phyloP scores from a whole-genome alignment of 1,284 basidiomycete species.

The Apiotrichum veenhuisii region DNA sequence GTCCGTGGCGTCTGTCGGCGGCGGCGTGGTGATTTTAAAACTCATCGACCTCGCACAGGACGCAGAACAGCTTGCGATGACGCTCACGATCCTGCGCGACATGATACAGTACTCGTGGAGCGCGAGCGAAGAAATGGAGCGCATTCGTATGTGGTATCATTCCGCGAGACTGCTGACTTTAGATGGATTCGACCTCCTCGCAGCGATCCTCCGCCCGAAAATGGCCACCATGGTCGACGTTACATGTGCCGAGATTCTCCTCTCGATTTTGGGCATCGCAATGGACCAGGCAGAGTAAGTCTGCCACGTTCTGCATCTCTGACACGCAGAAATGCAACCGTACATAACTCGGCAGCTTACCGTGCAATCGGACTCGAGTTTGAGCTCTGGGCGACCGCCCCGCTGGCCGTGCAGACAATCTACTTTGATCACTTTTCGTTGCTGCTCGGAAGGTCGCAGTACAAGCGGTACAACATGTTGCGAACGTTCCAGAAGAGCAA shows the following conservation, averaged over 20 bases:
- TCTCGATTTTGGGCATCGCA: constrained; percentile 78
- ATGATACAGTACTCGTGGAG: constrained; percentile 80
- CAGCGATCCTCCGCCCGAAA: constrained; percentile 69
- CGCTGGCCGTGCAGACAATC: constrained; percentile 64
- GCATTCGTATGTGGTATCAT: constrained; percentile 58
- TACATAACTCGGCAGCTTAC: constrained; percentile 79
- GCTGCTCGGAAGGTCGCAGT: constrained; percentile 67
- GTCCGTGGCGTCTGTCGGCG: constrained; percentile 77
- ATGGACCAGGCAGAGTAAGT: constrained; percentile 73
- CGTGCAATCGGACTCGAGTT: constrained; percentile 80
- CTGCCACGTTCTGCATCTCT: background rate
- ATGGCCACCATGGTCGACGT: constrained; percentile 67
- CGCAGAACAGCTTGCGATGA: constrained; percentile 65
- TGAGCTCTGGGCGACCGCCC: constrained; percentile 76
- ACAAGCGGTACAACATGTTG: constrained; percentile 67
- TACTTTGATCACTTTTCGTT: constrained; percentile 73
- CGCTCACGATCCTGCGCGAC: constrained; percentile 70
- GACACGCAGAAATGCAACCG: constrained; percentile 65
- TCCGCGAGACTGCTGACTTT: constrained; percentile 5
- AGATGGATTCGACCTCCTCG: constrained; percentile 86
- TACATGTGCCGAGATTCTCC: constrained; percentile 69
- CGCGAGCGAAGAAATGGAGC: constrained; percentile 87
- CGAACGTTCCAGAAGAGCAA: constrained; percentile 63
- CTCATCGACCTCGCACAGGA: constrained; percentile 76
- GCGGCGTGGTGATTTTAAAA: constrained; percentile 68